Evolutionary conservation across 2,329 filamentous ascomycete species (phyloP), one percentile per base, ranked within the genome.

Genomic region (Paramyrothecium sp.): DNA sequence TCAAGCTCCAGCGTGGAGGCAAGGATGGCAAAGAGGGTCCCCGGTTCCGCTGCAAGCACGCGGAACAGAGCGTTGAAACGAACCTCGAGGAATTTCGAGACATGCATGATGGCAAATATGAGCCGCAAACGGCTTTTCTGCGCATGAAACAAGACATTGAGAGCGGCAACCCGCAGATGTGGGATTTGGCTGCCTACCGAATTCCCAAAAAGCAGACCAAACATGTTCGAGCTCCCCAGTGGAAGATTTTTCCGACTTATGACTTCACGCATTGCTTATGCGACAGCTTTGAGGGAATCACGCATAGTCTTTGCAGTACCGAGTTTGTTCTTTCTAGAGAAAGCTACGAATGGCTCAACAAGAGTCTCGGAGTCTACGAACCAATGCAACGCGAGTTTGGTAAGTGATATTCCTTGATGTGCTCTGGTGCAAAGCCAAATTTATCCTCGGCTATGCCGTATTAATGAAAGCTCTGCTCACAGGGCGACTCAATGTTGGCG

Each of bases 221-320:
- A 48, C 92, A 96, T 71, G 87, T 91, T 73, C 85, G 91, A 34
- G 96, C 93, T 0, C 91, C 90, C 26, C 87, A 89, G 69, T 98
- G 93, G 92, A 89, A 87, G 73, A 96, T 97, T 61, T 97, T 97
- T 71, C 95, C 95, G 0, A 96, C 94, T 0, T 97, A 97, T 69
- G 93, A 97, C 71, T 96, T 96, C 71, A 90, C 89, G 0, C 91
- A 96, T 77, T 96, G 91, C 72, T 80, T 97, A 20, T 94, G 91
- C 66, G 95, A 98, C 80, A 93, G 90, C 63, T 91, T 97, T 62
- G 95, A 99, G 73, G 85, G 85, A n/a, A 96, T 98, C 67, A 93
- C 93, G 0, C 94, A 97, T 77, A 94, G 89, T 17, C 80, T 98
- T 20, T 98, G 94, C 72, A 98, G 94, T 0, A 94, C 90, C 2